Base-by-base conservation (phyloP, 176 grass and related monocot species). In the Hyparrhenia diplandra region DNA sequence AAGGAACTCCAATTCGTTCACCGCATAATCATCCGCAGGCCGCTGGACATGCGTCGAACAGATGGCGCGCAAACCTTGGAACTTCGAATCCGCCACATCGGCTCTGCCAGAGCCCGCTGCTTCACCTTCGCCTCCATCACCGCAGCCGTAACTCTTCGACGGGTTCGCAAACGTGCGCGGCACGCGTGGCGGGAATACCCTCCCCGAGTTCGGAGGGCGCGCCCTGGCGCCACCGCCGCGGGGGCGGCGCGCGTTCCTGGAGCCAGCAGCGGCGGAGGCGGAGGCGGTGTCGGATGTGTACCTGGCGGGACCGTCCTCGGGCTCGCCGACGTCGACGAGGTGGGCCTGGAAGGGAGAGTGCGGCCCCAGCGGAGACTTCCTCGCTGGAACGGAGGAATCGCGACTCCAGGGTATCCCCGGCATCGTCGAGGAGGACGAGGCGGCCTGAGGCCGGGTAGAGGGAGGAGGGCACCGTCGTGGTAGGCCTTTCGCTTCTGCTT, bases 401-500 rank as follows among this genome's bases (percentile, higher is more conserved):
- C 71, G 69, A 87, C 60, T 98, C 95, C 71, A 98, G 77, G 74
- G 91, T 83, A 64, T 60, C 76, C 49, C 88, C 92, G 24, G 78
- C 81, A 23, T 91, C 88, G 70, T 98, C 90, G 69, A 81, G 67
- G 74, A 83, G 77, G 81, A 91, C 82, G 78, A 93, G 93, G 86
- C 73, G 77, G 69, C 80, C 81, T 64, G 90, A 91, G 80, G 66
- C 67, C 1, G 24, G 42, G 71, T 76, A 17, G 54, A 92, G 71
- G 52, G n/a, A 91, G 70, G 29, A 98, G 52, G 69, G 80, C 67
- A 10, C 90, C 95, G 30, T 98, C 88, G 5, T 93, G 88, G 82
- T 95, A 98, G 64, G 80, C 82, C 87, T 98, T 95, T 63, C 92
- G 89, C 84, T 93, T 98, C 78, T 98, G 88, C 77, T 89, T 95